Conservation (phyloP, 805 yeast species). For the Sugiyamaella boreocaroliniensis region DNA sequence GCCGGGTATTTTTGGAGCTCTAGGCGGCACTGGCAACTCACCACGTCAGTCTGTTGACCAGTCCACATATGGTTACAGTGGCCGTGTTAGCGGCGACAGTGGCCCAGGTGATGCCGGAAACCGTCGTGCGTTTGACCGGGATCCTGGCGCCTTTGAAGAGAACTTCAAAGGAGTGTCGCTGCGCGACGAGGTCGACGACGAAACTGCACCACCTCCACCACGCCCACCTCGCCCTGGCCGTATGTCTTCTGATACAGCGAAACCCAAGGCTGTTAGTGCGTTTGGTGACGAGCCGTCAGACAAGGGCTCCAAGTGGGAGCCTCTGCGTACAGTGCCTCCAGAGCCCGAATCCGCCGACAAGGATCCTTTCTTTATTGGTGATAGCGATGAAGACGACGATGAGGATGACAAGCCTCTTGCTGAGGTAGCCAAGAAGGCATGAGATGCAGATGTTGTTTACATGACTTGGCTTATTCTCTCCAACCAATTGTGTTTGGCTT, state of each 20-base stretch:
- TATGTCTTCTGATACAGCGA: neutral
- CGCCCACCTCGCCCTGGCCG: conserved; percentile 28
- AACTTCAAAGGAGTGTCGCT: conserved; percentile 47
- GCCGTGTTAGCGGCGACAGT: conserved; percentile 1
- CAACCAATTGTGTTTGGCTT: no score
- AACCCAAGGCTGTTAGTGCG: conserved; percentile 19
- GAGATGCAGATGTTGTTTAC: no score
- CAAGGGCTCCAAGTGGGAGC: conserved; percentile 34
- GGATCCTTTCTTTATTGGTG: conserved; percentile 47
- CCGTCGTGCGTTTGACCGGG: conserved; percentile 38
- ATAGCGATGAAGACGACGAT: conserved; percentile 40
- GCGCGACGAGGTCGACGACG: conserved; percentile 31
- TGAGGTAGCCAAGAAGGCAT: neutral
- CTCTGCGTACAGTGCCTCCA: conserved; percentile 36
- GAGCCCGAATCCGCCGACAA: conserved; percentile 35
- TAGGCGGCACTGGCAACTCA: conserved; percentile 14
- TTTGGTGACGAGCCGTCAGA: conserved; percentile 15
- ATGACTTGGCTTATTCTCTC: no score
- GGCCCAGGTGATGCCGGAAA: conserved; percentile 2
- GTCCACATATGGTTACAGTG: conserved; percentile 1
- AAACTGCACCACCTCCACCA: conserved; percentile 25
- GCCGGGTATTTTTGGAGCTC: conserved; percentile 19
- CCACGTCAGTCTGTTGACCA: conserved; percentile 9
- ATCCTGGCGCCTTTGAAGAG: conserved; percentile 46
- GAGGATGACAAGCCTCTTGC: conserved; percentile 7